Percentiles rank a stretch among this genome's conserved stretches.
Conservation (phyloP, 2,329 filamentous ascomycete genomes). For the Blumeriella jaapii region DNA sequence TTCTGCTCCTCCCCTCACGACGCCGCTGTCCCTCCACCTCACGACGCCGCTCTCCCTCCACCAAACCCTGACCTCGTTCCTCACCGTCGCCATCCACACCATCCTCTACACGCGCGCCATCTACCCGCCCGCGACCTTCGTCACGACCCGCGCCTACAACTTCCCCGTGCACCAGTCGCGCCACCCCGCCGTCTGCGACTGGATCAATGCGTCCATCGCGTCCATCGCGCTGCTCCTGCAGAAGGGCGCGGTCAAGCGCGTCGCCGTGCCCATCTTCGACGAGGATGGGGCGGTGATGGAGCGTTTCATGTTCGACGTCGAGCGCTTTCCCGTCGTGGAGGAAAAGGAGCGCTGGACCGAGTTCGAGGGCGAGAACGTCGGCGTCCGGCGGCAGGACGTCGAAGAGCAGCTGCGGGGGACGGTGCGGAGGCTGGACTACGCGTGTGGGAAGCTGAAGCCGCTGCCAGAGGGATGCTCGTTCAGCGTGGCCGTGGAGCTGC, state of each 20-base stretch:
- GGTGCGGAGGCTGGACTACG: constrained; percentile 49
- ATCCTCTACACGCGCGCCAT: constrained; percentile 56
- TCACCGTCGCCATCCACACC: constrained; percentile 58
- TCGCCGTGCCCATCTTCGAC: constrained; percentile 30
- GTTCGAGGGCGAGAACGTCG: constrained; percentile 21
- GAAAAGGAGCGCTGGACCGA: constrained; percentile 27
- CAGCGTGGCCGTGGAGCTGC: constrained; percentile 64
- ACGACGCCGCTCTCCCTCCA: constrained; percentile 37
- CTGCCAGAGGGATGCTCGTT: constrained; percentile 60
- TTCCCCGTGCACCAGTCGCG: constrained; percentile 59
- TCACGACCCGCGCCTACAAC: constrained; percentile 57
- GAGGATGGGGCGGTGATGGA: constrained; percentile 28
- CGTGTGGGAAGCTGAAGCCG: constrained; percentile 42
- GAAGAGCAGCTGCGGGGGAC: constrained; percentile 63
- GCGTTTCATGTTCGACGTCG: constrained; percentile 32
- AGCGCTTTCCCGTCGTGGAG: constrained; percentile 29
- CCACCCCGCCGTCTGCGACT: constrained; percentile 58
- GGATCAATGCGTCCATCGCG: constrained; percentile 54
- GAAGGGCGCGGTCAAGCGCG: constrained; percentile 31
- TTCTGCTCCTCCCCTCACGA: constrained; percentile 5
- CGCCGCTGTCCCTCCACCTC: constrained; percentile 24
- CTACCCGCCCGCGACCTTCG: constrained; percentile 56
- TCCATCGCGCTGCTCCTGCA: constrained; percentile 50
- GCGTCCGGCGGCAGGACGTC: constrained; percentile 46
- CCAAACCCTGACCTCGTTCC: constrained; percentile 50